Evolutionary conservation across 2,329 filamentous ascomycete genomes (phyloP).

Genomic region (Dryadomyces quercus-mongolicae): DNA sequence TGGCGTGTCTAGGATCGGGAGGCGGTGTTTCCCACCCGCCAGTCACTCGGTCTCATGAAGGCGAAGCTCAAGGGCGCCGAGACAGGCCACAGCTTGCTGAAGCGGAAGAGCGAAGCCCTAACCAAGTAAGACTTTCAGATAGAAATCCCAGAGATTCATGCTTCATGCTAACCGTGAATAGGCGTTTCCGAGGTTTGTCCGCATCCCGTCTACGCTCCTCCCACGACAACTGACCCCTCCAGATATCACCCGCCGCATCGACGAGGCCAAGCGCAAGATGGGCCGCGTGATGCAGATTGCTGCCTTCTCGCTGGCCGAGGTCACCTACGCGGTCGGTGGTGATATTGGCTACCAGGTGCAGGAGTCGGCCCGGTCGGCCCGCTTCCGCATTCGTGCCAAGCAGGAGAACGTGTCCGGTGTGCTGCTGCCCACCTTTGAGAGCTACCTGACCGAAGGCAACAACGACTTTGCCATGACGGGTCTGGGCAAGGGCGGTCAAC

Average conservation of each 20-base stretch:
- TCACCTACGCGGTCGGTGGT: slow-evolving; percentile 91
- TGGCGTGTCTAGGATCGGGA: slow-evolving; percentile 67
- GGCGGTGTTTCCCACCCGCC: slow-evolving; percentile 92
- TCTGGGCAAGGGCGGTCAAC: slow-evolving; percentile 91
- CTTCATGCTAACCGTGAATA: slow-evolving; percentile 22
- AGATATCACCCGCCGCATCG: slow-evolving; percentile 95
- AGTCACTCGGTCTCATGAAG: slow-evolving; percentile 96
- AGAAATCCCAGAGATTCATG: neutral
- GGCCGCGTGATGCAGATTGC: slow-evolving; percentile 98
- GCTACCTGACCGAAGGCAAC: slow-evolving; percentile 74
- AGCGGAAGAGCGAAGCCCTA: slow-evolving; percentile 94
- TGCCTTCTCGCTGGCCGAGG: slow-evolving; percentile 92
- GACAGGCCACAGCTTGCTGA: slow-evolving; percentile 85
- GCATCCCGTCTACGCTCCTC: neutral
- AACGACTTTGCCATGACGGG: slow-evolving; percentile 96
- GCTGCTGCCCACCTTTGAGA: slow-evolving; percentile 85
- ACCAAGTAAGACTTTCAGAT: slow-evolving; percentile 63
- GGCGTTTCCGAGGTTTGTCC: slow-evolving; percentile 71
- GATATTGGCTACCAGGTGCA: slow-evolving; percentile 96
- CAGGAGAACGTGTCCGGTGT: slow-evolving; percentile 99
- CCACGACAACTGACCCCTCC: slow-evolving; percentile 6
- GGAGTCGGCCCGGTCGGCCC: slow-evolving; percentile 84
- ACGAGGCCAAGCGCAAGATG: slow-evolving; percentile 99
- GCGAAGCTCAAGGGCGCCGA: slow-evolving; percentile 90
- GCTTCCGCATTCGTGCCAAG: slow-evolving; percentile 86